These are phyloP conservation scores for Flaveria robusta DNA, from an alignment of 129 eudicot species.

Conservation along the genomic window DNA sequence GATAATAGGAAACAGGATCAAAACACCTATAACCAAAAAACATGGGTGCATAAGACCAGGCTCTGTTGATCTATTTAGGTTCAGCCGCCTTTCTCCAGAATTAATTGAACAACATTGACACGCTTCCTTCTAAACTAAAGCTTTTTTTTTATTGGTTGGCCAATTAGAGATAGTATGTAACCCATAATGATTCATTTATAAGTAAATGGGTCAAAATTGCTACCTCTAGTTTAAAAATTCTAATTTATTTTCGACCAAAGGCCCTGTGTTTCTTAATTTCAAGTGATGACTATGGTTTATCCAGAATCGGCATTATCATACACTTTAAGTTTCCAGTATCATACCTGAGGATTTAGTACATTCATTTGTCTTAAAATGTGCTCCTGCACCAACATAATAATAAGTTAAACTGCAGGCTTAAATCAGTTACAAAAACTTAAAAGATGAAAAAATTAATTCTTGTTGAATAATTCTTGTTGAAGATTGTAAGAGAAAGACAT, in stretches of 20 bases:
- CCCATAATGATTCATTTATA: neutral
- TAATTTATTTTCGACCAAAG: neutral
- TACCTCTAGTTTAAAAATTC: neutral
- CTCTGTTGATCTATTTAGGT: too few species aligned
- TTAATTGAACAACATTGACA: neutral
- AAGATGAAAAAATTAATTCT: neutral
- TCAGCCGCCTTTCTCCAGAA: too few species aligned
- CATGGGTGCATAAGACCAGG: too few species aligned
- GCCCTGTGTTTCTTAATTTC: slow-evolving; percentile 5
- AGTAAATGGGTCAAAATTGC: neutral
- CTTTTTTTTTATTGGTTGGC: neutral
- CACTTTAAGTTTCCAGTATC: slow-evolving; percentile 16
- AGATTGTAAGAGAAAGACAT: neutral
- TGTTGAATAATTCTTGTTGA: neutral
- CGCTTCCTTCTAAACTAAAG: neutral
- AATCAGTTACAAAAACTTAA: neutral
- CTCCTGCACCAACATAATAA: slow-evolving; percentile 48
- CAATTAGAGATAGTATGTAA: neutral
- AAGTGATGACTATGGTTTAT: neutral
- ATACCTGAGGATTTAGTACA: slow-evolving; percentile 88
- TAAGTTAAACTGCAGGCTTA: slow-evolving; percentile 8
- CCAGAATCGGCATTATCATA: neutral
- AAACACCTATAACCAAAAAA: too few species aligned
- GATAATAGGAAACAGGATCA: too few species aligned
- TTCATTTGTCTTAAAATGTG: slow-evolving; percentile 56